Percentiles rank a stretch among this genome's conserved stretches.
Conservation (phyloP, 345 rosid species). For the Bruguiera parviflora region DNA sequence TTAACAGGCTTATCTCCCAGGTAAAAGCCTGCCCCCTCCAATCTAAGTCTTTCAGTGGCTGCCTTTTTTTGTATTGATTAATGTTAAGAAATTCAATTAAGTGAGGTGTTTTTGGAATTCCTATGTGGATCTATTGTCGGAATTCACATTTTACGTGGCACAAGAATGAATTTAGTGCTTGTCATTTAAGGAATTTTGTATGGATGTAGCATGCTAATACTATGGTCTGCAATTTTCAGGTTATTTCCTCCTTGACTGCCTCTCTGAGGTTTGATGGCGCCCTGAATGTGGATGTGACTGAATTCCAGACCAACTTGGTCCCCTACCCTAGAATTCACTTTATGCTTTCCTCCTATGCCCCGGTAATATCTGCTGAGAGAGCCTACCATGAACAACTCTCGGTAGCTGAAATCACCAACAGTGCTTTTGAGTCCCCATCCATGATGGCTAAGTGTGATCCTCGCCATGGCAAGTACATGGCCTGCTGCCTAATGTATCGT, state of each 20-base stretch:
- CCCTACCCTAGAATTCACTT: conserved; percentile 3
- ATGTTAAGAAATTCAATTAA: no score
- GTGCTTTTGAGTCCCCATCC: neutral
- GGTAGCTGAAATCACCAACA: conserved; percentile 6
- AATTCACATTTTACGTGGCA: no score
- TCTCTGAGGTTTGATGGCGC: conserved; percentile 3
- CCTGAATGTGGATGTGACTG: conserved; percentile 3
- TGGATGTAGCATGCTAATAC: no score
- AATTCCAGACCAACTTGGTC: conserved; percentile 3
- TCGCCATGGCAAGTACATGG: conserved; percentile 10
- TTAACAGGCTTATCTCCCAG: conserved; percentile 8
- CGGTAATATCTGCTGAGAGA: neutral
- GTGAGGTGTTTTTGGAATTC: no score
- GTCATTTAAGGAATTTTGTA: no score
- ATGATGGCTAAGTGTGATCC: conserved; percentile 10
- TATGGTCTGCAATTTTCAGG: neutral
- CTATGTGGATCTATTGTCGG: no score
- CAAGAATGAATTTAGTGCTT: no score
- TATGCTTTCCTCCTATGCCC: conserved; percentile 9
- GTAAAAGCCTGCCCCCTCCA: neutral
- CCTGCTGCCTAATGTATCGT: conserved; percentile 5
- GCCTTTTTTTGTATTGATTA: no score
- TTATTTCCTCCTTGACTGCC: conserved; percentile 2
- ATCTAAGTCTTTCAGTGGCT: no score
- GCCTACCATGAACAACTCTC: conserved; percentile 6